Evolutionary conservation across 2,329 filamentous ascomycete genomes (phyloP), one percentile per base, ranked within the genome.

Genomic region (Karstenula rhodostoma): DNA sequence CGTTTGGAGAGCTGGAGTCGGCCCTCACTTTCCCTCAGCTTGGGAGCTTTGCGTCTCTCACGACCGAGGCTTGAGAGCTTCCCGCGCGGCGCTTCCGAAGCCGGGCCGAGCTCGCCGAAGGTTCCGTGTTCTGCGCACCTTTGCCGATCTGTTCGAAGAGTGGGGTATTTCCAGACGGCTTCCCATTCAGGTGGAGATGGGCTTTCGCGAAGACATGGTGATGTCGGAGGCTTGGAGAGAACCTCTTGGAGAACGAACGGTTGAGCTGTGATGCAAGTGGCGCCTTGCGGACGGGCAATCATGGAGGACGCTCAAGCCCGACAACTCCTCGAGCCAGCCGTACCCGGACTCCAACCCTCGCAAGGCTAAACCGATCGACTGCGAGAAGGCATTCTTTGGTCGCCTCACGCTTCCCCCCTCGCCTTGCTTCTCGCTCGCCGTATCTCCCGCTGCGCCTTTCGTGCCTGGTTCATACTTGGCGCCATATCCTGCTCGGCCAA

Each of bases 401-500:
- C 15, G 17, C 8, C 15, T 59, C 52, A 57, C 35, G 23, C 35
- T 29, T 59, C 25, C 4, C 50, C 46, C 44, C 54, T 50, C 54
- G 15, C 37, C 40, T 58, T 71, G 50, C 67, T 69, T 53, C 71
- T 71, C 53, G 68, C 70, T 49, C 74, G 67, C 61, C 73, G 69
- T 57, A 54, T 83, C 72, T 86, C 84, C 77, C 90, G 91, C 63
- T 87, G 86, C 61, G 79, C 81, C 81, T 89, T 92, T 69, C 84
- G 84, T 8, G 90, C 90, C 78, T 92, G 90, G 67, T 83, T 90
- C 69, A 91, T 73, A 74, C 90, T 93, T 57, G 87, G 71, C 17
- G 75, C 75, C 25, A 83, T 80, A 19, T 61, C 73, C 61, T 78
- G 75, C 40, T 85, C 83, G 19, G 80, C 79, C 25, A 81, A 71